Evolutionary conservation across 768 basidiomycete genomes (phyloP).

Genomic region (Xerocomellus intermedius): DNA sequence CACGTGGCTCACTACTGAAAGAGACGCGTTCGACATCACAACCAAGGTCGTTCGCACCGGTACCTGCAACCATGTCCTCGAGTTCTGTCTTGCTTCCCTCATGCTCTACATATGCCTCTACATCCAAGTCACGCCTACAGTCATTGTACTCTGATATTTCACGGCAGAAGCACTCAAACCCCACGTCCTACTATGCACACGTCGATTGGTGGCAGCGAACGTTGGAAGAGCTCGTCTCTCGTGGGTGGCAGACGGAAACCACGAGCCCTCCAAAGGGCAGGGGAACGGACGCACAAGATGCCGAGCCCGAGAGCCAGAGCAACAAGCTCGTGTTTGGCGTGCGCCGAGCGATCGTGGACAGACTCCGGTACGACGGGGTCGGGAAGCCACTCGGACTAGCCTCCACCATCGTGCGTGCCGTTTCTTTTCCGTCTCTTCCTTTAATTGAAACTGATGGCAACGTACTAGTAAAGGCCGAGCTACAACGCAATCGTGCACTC

Average conservation of each 20-base stretch:
- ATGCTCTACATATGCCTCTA: conserved; percentile 28
- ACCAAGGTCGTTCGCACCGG: background rate
- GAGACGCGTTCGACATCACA: background rate
- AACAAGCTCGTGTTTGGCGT: conserved; percentile 65
- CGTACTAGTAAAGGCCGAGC: conserved; percentile 68
- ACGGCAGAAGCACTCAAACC: conserved; percentile 80
- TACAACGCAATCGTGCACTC: conserved; percentile 44
- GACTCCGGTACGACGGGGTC: conserved; percentile 60
- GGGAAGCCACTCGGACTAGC: conserved; percentile 76
- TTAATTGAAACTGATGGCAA: conserved; percentile 23
- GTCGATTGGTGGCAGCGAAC: conserved; percentile 85
- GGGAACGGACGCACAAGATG: conserved; percentile 5
- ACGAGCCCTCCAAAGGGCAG: conserved; percentile 10
- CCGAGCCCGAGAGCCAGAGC: conserved; percentile 18
- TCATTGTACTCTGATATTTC: conserved; percentile 89
- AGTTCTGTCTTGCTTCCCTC: conserved; percentile 17
- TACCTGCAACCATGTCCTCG: conserved; percentile 20
- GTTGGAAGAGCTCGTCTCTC: conserved; percentile 57
- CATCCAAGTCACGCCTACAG: conserved; percentile 53
- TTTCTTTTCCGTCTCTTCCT: background rate
- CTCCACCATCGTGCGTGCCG: conserved; percentile 65
- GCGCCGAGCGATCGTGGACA: conserved; percentile 52
- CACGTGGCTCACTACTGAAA: too few relatives aligned
- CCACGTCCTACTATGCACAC: conserved; percentile 75
- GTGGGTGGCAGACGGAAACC: conserved; percentile 48